Evolutionary conservation across 2,329 filamentous ascomycete genomes (phyloP), one percentile per base, ranked within the genome.

Genomic region (Cladorrhinum sp.): DNA sequence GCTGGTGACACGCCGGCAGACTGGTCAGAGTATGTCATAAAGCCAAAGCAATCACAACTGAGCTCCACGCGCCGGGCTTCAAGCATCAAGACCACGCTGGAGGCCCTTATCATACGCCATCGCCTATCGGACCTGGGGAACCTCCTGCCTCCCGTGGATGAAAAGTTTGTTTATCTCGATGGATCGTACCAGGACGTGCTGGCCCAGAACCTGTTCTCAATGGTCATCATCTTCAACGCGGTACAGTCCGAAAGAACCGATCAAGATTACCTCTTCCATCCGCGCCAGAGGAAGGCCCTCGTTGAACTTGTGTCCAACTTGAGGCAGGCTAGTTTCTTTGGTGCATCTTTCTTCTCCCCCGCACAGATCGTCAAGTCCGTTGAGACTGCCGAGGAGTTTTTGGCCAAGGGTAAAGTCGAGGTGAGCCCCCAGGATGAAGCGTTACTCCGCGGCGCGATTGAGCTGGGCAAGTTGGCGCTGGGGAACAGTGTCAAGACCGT

Each of bases 231-330:
- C 1, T 88, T 91, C 66, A 98, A 98, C 70, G 87, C 92, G 0
- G 86, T 98, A 0, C 93, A 93, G 23, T 96, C 92, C 4, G 91
- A 97, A 70, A 81, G 93, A 10, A 86, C 83, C 0, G 94, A 94
- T 68, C 80, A 84, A 59, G 93, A 97, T 71, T 97, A 96, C 71
- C 88, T 98, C 65, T 97, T 97, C 68, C 90, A 96, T 68, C 83
- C 85, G 0, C 86, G 82, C 12, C 93, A 93, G 67, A 78, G 83
- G 28, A 88, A 86, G 64, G 81, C 82, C 42, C 77, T 96, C 12
- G 76, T 87, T 24, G 79, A 85, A 57, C 77, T 96, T 1, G 88
- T 96, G 3, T 82, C 82, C 59, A 96, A 97, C 69, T 74, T 96
- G 50, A 85, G 91, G 18, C 89, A 95, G 70, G 88, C 91, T 6